phyloP scores from a whole-genome alignment of 805 yeast genomes.

The Vanderwaltozyma tropicalis region DNA sequence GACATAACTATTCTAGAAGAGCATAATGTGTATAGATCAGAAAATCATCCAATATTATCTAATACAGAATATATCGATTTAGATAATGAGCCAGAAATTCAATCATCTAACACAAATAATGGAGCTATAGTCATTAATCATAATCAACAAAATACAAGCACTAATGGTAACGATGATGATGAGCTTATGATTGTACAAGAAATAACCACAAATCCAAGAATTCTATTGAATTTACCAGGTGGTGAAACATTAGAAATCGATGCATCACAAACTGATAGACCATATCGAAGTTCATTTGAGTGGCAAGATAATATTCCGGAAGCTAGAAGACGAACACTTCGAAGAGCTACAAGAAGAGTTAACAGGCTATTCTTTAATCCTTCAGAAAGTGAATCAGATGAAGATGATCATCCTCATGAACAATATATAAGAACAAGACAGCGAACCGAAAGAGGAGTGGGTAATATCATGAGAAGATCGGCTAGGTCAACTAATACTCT shows the following conservation, averaged over 20 bases:
- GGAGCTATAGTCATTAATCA: conserved; percentile 4
- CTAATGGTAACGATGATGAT: conserved; percentile 17
- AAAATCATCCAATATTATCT: neutral
- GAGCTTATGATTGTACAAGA: conserved; percentile 25
- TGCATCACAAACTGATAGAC: conserved; percentile 17
- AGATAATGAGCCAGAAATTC: conserved; percentile 14
- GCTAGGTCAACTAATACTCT: too few species aligned
- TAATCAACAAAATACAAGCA: neutral
- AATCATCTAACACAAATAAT: neutral
- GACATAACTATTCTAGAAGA: conserved; percentile 5
- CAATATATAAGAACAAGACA: too few species aligned
- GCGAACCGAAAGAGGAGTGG: too few species aligned
- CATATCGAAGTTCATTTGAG: conserved; percentile 21
- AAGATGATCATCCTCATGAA: too few species aligned
- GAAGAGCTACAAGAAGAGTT: conserved; percentile 14
- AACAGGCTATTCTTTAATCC: neutral
- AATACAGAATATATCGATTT: conserved; percentile 19
- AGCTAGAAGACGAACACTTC: conserved; percentile 10
- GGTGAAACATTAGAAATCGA: conserved; percentile 15
- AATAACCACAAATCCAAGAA: conserved; percentile 15
- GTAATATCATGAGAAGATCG: too few species aligned
- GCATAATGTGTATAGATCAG: too few species aligned
- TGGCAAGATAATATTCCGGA: conserved; percentile 10
- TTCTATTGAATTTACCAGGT: conserved; percentile 21
- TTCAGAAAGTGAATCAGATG: too few species aligned